Percentiles rank a stretch among this genome's conserved stretches.
Evolutionary conservation across 1,139 yeast genomes (phyloP).

Genomic region (Pichia sp.): DNA sequence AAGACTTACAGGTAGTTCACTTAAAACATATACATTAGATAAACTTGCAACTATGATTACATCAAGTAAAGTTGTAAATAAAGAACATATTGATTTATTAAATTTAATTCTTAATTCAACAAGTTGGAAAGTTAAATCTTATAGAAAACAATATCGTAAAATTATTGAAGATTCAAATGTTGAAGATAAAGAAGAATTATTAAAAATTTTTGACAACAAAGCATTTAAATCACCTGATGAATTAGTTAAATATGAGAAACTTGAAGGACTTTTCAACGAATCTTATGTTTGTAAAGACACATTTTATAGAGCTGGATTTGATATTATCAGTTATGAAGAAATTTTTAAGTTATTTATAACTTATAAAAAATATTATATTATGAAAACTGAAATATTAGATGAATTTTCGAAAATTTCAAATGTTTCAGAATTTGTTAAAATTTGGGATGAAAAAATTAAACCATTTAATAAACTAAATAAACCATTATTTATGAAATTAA

Average conservation of each 20-base stretch:
- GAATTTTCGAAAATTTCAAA: background rate
- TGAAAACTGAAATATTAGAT: background rate
- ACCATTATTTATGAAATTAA: conserved; percentile 2
- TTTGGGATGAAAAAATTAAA: conserved; percentile 1
- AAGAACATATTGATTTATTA: conserved; percentile 1
- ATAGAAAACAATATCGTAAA: background rate
- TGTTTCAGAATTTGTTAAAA: background rate
- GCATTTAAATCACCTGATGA: background rate
- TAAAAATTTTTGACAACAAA: background rate
- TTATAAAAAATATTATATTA: background rate
- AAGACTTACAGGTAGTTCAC: conserved; percentile 9
- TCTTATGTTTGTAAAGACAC: conserved; percentile 1
- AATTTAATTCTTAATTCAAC: background rate
- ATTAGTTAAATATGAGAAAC: background rate
- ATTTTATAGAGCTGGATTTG: conserved; percentile 8
- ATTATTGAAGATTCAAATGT: background rate
- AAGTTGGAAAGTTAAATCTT: background rate
- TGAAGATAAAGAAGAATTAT: background rate
- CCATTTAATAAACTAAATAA: background rate
- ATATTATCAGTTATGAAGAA: background rate
- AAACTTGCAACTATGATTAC: background rate
- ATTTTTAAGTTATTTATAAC: conserved; percentile 8
- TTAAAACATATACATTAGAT: conserved; percentile 2
- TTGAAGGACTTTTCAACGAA: background rate
- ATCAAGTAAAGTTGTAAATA: background rate